Percentiles rank a stretch among this genome's conserved stretches.
phyloP scores from a whole-genome alignment of 768 basidiomycete genomes.

The Tricholoma matsutake region DNA sequence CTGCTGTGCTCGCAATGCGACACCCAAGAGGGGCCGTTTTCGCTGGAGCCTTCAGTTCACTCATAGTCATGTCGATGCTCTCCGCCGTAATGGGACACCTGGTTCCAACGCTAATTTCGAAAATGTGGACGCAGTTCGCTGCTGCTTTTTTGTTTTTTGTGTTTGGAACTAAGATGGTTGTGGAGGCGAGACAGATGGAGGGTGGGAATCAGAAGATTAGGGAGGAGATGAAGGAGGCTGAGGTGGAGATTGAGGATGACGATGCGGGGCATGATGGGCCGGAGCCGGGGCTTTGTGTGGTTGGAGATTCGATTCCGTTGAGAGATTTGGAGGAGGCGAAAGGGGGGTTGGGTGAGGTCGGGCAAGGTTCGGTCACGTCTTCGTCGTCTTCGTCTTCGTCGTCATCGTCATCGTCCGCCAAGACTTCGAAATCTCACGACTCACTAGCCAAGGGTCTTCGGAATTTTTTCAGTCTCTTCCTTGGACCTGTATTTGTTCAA shows the following conservation, averaged over 20 bases:
- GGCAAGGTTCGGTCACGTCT: slow-evolving; percentile 6
- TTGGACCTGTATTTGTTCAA: slow-evolving; percentile 95
- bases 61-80: slow-evolving; percentile 90
- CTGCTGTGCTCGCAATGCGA: slow-evolving; percentile 84
- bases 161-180: slow-evolving; percentile 87
- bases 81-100: slow-evolving; percentile 93
- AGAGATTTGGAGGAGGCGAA: slow-evolving; percentile 76
- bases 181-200: slow-evolving; percentile 81
- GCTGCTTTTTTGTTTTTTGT: slow-evolving; percentile 85
- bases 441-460: slow-evolving; percentile 57
- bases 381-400: slow-evolving; percentile 3
- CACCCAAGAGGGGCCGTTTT: slow-evolving; percentile 88
- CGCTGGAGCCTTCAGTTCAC: slow-evolving; percentile 81
- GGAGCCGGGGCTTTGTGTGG: slow-evolving; percentile 28
- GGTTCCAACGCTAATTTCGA: slow-evolving; percentile 80
- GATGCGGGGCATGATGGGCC: slow-evolving; percentile 51
- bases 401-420: slow-evolving; percentile 10
- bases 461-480: slow-evolving; percentile 77
- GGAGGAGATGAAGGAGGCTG: slow-evolving; percentile 96
- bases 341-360: slow-evolving; percentile 4
- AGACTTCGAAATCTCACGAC: slow-evolving; percentile 18
- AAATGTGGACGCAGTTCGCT: slow-evolving; percentile 61
- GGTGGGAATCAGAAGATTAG: slow-evolving; percentile 75
- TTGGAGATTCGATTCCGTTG: slow-evolving; percentile 52
- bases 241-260: slow-evolving; percentile 90